Evolutionary conservation across 306 rosid genomes (phyloP), one percentile per base, ranked within the genome.

Genomic region (Quillaja saponaria): DNA sequence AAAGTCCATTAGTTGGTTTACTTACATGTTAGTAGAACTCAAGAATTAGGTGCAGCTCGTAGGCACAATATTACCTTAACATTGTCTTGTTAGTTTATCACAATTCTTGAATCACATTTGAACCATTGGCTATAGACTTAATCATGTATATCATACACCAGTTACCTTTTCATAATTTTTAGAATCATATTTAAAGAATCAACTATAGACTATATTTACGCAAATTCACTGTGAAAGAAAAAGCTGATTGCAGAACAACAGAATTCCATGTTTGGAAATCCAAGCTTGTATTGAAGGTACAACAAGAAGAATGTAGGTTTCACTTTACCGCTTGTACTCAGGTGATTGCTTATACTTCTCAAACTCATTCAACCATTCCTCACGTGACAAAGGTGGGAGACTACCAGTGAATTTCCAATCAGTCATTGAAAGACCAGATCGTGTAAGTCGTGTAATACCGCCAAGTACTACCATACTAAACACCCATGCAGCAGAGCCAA

Each of bases 391-490:
- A 63, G 91, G 95, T 45, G 95, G 97, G 6, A 90, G 87, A 3
- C 56, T 13, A 34, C 97, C 97, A 5, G 87, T 68, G 71, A 90
- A 82, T 33, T 90, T 90, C 97, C 97, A 86, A 71, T 90, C 91
- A n/a, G 91, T 86, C 95, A 90, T 90, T 7, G 97, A 90, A 79
- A 90, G 95, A 69, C 98, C 98, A 12, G 98, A 91, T 19, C 96
- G 68, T 3, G 96, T 91, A 39, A 91, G 82, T 62, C 96, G 73
- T 14, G 95, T 91, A 50, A 86, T 62, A 58, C 98, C 96, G 6
- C 98, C 98, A 31, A 91, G 95, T 16, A 91, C 35, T 49, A 91
- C 96, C 96, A 88, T 88, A 74, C 92, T 88, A 68, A 86, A 88
- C 48, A 91, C 98, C 98, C 96, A 91, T 0, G 90, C 87, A 1